A percentile compares a stretch with the other conserved stretches of the same genome.
phyloP scores from a whole-genome alignment of 176 grass and related monocot species.

The Rhipidocladum racemiflorum region DNA sequence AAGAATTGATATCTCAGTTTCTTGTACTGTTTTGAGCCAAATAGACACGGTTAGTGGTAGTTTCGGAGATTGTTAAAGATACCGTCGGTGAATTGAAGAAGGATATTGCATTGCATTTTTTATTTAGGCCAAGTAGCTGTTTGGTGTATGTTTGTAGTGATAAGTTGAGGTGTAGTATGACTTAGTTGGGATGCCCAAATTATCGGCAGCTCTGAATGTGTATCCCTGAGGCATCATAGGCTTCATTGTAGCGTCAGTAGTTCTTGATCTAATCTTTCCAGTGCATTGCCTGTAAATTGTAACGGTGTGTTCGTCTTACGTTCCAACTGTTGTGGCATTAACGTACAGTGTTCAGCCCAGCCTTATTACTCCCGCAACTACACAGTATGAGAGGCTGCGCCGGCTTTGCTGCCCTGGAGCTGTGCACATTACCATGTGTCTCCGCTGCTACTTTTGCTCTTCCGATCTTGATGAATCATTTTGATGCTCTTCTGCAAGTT shows the following conservation, averaged over 20 bases:
- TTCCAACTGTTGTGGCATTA: not conserved
- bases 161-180: not conserved
- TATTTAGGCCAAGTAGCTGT: not conserved
- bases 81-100: slow-evolving; percentile 2
- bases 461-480: too few species aligned
- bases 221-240: too few species aligned
- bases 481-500: too few species aligned
- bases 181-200: too few species aligned
- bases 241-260: too few species aligned
- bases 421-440: too few species aligned
- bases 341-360: not conserved
- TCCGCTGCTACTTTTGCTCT: too few species aligned
- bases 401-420: too few species aligned
- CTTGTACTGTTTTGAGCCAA: slow-evolving; percentile 23
- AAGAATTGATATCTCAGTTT: slow-evolving; percentile 19
- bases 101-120: slow-evolving; percentile 18
- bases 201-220: not conserved
- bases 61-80: not conserved
- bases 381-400: too few species aligned
- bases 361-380: not conserved
- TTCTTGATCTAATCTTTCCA: too few species aligned
- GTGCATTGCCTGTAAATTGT: not conserved
- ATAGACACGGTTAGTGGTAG: slow-evolving; percentile 24
- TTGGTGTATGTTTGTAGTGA: not conserved
- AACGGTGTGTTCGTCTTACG: not conserved